Evolutionary conservation across 768 basidiomycete species (phyloP).

Genomic region (Mycena haematopus): DNA sequence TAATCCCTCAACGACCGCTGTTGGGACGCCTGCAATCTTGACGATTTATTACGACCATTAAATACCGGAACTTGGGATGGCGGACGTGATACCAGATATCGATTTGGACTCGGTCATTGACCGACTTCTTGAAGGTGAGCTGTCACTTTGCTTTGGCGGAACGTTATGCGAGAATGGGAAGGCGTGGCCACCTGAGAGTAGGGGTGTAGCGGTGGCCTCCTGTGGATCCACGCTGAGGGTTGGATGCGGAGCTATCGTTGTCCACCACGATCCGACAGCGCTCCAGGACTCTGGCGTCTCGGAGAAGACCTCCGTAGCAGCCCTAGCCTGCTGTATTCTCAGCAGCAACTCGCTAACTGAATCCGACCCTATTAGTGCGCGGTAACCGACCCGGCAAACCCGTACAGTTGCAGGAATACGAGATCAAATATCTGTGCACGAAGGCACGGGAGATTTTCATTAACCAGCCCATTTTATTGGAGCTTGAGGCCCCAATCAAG

Average conservation of each 20-base stretch:
- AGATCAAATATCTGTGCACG: slow-evolving; percentile 99
- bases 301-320: not conserved
- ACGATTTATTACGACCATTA: slow-evolving; percentile 16
- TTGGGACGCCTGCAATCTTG: slow-evolving; percentile 13
- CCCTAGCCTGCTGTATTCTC: not conserved
- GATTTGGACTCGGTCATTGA: slow-evolving; percentile 99
- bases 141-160: slow-evolving; percentile 25
- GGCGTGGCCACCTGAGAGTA: not conserved
- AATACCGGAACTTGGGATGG: slow-evolving; percentile 51
- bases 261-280: not conserved
- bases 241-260: not conserved
- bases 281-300: not conserved
- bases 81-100: slow-evolving; percentile 88
- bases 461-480: slow-evolving; percentile 96
- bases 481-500: slow-evolving; percentile 99
- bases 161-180: not conserved
- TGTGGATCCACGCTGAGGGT: slow-evolving; percentile 32
- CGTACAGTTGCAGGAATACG: slow-evolving; percentile 97
- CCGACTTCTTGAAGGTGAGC: slow-evolving; percentile 95
- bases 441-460: slow-evolving; percentile 99
- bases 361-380: slow-evolving; percentile 69
- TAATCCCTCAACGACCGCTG: slow-evolving; percentile 3
- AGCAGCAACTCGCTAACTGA: slow-evolving; percentile 2
- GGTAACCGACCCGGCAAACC: slow-evolving; percentile 99
- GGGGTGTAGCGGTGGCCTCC: not conserved